Base-by-base conservation (phyloP, 805 yeast genomes). In the Metschnikowia colocasiae region DNA sequence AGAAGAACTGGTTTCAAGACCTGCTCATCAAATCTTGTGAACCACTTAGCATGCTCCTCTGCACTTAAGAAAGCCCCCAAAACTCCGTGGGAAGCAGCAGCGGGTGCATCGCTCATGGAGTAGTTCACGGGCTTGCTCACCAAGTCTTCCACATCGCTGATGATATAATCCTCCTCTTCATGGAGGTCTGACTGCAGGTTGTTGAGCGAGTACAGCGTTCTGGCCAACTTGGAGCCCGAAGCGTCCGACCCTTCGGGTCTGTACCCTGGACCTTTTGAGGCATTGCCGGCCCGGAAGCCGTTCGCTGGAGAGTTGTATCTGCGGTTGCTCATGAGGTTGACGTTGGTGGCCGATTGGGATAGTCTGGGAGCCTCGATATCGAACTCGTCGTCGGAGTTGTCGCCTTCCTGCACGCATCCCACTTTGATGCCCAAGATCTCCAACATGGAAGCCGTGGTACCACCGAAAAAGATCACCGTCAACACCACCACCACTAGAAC, bases 391-490 rank as follows among this genome's bases (percentile, higher is more conserved):
- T 94, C 99, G 43, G 89, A 81, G 33, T 83, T 91, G 42, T 69
- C 66, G 32, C 61, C 56, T 48, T 88, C 95, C 55, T 84, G 92
- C 16, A 87, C 76, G 53, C 92, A 88, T 1, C 99, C 99, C 2
- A 96, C 86, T 57, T 86, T 85, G 57, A 94, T 95, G 39, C 95
- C 94, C 56, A 94, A 74, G 55, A 92, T 87, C 63, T 94, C 99
- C 50, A 94, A 78, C 99, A 94, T 94, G 38, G 96, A 87, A 1
- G 99, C 97, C 0, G 98, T 94, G 1, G 99, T 94, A 32, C 99
- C 99, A 49, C 99, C 99, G 65, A 94, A 94, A 25, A 94, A 77
- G 46, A 94, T 91, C 25, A 94, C 99, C 0, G 99, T 94, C 40
- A 94, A 72, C 26, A 94, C 99, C 9, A 94, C 99, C 20, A 92